Base-by-base conservation (phyloP, 1,284 basidiomycete genomes). In the Boletus smithii region DNA sequence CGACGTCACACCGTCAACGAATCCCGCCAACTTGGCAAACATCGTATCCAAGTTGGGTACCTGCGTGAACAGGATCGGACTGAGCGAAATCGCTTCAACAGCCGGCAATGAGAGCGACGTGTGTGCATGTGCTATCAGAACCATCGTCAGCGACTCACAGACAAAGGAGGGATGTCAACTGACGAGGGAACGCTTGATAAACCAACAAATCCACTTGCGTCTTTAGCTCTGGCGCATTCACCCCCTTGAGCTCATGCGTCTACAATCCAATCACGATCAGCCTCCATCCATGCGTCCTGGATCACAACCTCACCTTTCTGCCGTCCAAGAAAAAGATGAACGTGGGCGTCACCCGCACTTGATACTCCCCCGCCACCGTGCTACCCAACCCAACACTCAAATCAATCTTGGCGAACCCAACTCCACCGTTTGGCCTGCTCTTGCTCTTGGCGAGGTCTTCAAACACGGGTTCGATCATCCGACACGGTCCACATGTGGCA, bases 261-360 rank as follows among this genome's bases (percentile, higher is more conserved):
- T 88, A 53, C 20, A 20, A 37, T 17, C n/a, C n/a, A n/a, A n/a
- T n/a, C n/a, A n/a, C n/a, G 10, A 22, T 67, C 46, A 66, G 40
- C 40, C 14, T 13, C 27, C n/a, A 34, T 23, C 14, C 23, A 40
- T 23, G 17, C 24, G 41, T 24, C 39, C 14, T 20, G 0, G 9
- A 37, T 44, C 14, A 35, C 39, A 29, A 2, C 24, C 70, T 39
- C 37, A 85, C 86, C 78, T 90, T 88, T 53, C 79, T 75, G 1
- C 86, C 88, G 51, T 88, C 75, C 54, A 84, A 64, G 71, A 91
- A 94, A 69, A 90, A 91, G 43, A 88, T 72, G 64, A 93, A 94
- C 4, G 91, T 93, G 4, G 92, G 91, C 1, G 89, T 94, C 0
- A 77, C 90, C n/a, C 76, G 66, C 1, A 95, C 80, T 4, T 77